phyloP scores from a whole-genome alignment of 2,329 filamentous ascomycete species.

The Helminthosporium solani region DNA sequence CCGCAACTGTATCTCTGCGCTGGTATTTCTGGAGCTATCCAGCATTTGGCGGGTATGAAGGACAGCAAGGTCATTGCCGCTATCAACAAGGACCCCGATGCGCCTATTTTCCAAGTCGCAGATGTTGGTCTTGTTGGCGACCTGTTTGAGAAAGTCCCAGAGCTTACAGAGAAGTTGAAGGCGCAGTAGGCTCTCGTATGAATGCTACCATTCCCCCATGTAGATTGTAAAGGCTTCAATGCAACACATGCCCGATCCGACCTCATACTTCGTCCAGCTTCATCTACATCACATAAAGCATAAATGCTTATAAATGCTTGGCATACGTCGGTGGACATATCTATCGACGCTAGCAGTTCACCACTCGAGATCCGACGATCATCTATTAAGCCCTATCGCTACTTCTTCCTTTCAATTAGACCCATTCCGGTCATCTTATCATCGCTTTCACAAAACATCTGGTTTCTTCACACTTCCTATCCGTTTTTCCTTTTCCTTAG shows the following conservation, averaged over 20 bases:
- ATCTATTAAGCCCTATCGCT: background rate
- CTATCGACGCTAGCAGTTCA: too few relatives aligned
- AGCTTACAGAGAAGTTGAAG: constrained; percentile 94
- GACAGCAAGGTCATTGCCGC: constrained; percentile 99
- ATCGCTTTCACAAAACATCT: too few relatives aligned
- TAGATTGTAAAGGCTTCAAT: constrained; percentile 19
- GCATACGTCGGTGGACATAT: too few relatives aligned
- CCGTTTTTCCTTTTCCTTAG: too few relatives aligned
- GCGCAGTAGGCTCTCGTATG: constrained; percentile 20
- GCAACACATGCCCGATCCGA: constrained; percentile 6
- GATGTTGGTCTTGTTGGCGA: constrained; percentile 95
- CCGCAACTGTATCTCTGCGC: constrained; percentile 93
- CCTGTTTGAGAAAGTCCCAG: constrained; percentile 91
- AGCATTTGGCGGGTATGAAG: constrained; percentile 99
- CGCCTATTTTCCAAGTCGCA: constrained; percentile 96
- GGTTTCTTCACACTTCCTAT: too few relatives aligned
- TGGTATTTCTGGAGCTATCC: constrained; percentile 95
- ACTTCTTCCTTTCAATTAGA: background rate
- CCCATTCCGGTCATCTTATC: too few relatives aligned
- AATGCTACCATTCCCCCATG: constrained; percentile 7
- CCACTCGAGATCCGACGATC: background rate
- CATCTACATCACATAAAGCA: too few relatives aligned
- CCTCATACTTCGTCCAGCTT: too few relatives aligned
- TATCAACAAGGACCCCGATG: constrained; percentile 97
- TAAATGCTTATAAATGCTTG: too few relatives aligned